phyloP scores from a whole-genome alignment of 768 basidiomycete species.

The Phylloporus sp. region DNA sequence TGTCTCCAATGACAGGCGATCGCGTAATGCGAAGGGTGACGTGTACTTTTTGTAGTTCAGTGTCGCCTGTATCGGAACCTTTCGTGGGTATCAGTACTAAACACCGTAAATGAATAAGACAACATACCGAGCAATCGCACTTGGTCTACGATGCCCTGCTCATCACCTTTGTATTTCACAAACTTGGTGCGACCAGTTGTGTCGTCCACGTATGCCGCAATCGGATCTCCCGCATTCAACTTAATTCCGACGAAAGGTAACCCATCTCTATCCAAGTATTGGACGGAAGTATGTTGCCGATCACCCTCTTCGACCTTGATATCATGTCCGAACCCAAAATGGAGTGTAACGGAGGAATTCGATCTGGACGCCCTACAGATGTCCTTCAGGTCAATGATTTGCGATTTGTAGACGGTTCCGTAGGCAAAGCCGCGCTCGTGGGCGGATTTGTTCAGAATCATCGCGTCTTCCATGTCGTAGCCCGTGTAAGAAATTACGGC shows the following conservation, averaged over 20 bases:
- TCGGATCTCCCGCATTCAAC: conserved; percentile 68
- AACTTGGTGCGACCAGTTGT: conserved; percentile 76
- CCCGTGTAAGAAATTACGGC: conserved; percentile 99
- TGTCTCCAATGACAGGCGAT: conserved; percentile 96
- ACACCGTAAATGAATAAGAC: neutral
- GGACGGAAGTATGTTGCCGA: conserved; percentile 39
- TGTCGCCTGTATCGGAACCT: conserved; percentile 87
- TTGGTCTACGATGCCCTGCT: conserved; percentile 83
- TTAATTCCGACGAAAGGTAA: conserved; percentile 73
- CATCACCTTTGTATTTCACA: conserved; percentile 96
- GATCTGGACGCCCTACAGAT: conserved; percentile 63
- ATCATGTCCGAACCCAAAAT: conserved; percentile 86
- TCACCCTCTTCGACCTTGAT: conserved; percentile 52
- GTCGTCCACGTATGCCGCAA: conserved; percentile 88
- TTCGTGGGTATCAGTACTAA: conserved; percentile 4
- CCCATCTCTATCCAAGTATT: conserved; percentile 77
- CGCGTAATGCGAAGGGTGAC: conserved; percentile 91
- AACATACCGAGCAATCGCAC: conserved; percentile 79
- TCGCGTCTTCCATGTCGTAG: conserved; percentile 99
- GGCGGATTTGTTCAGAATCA: conserved; percentile 98
- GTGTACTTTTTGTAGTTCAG: conserved; percentile 88
- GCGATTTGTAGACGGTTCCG: conserved; percentile 94
- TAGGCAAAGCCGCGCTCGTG: conserved; percentile 98
- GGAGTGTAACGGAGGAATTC: conserved; percentile 59
- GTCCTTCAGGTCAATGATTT: conserved; percentile 86